Evolutionary conservation across 768 basidiomycete species (phyloP).

Genomic region (Agrocybe praecox): DNA sequence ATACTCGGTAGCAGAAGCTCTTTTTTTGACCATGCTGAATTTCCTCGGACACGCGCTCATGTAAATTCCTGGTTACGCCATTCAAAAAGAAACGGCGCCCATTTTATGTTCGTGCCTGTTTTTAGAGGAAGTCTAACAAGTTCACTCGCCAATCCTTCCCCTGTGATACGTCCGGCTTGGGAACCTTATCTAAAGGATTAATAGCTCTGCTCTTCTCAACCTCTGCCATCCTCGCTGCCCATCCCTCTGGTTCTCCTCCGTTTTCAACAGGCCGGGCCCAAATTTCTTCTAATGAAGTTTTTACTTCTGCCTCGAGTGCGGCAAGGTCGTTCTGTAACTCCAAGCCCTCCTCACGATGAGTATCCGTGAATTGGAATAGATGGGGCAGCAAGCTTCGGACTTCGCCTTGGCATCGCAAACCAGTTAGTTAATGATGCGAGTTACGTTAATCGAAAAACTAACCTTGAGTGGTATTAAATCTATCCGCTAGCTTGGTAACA

Average conservation of each 20-base stretch:
- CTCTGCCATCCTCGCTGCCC: constrained; percentile 58
- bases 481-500: constrained; percentile 69
- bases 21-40: too few species aligned
- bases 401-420: constrained; percentile 55
- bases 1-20: too few species aligned
- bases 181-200: constrained; percentile 55
- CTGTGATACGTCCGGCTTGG: constrained; percentile 47
- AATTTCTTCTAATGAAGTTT: constrained; percentile 59
- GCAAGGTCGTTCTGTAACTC: constrained; percentile 62
- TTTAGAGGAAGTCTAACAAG: constrained; percentile 35
- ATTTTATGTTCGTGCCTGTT: not conserved
- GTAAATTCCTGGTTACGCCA: too few species aligned
- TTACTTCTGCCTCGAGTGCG: constrained; percentile 59
- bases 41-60: too few species aligned
- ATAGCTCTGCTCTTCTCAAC: constrained; percentile 45
- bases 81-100: not conserved
- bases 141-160: constrained; percentile 45
- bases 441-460: constrained; percentile 4
- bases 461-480: constrained; percentile 70
- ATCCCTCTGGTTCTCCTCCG: constrained; percentile 38
- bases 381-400: constrained; percentile 71
- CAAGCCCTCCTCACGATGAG: constrained; percentile 68
- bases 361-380: constrained; percentile 66
- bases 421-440: not conserved
- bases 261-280: constrained; percentile 54